Base-by-base conservation (phyloP, 257 asterid species). In the Przewalskia tangutica region DNA sequence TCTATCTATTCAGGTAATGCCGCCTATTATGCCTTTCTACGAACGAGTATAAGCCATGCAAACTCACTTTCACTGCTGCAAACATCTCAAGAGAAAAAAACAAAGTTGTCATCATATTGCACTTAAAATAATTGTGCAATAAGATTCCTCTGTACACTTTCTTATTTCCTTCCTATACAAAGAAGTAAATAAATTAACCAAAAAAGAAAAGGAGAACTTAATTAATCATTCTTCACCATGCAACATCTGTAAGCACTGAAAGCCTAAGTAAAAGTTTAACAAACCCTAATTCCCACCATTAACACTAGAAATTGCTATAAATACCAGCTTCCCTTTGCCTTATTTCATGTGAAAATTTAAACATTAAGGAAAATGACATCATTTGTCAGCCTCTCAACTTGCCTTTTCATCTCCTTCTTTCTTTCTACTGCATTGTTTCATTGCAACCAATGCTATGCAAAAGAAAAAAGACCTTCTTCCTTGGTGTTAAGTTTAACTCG, bases 401-500 rank as follows among this genome's bases (percentile, higher is more conserved):
- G 36, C 44, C 78, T 82, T 9, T 40, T 54, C 78, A 85, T 83
- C 65, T 62, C 48, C 6, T 17, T 46, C 66, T 83, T 75, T 86
- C 81, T 84, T 63, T 54, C 84, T 6, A 32, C 81, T 77, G 76
- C 62, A 68, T 73, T 85, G 66, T 56, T 79, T 56, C 54, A 68
- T 73, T 77, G 83, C 63, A 81, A 40, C 70, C 82, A 82, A 27
- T 77, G 83, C 85, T 84, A 84, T 85, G 91, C 95, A 84, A 85
- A 77, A 82, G 85, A 80, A 51, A 65, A 17, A 63, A 76, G 13
- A 1, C 81, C 56, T 80, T 16, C 77, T 71, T 76, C 76, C 13
- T 91, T 91, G 14, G 81, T 92, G 77, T 51, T 92, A 79, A 88
- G 91, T 55, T 84, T 92, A 83, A 87, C 91, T 38, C 89, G 81